A percentile compares a stretch with the other conserved stretches of the same genome.
phyloP scores from a whole-genome alignment of 2,329 filamentous ascomycete species.

The Blastomyces percursus region DNA sequence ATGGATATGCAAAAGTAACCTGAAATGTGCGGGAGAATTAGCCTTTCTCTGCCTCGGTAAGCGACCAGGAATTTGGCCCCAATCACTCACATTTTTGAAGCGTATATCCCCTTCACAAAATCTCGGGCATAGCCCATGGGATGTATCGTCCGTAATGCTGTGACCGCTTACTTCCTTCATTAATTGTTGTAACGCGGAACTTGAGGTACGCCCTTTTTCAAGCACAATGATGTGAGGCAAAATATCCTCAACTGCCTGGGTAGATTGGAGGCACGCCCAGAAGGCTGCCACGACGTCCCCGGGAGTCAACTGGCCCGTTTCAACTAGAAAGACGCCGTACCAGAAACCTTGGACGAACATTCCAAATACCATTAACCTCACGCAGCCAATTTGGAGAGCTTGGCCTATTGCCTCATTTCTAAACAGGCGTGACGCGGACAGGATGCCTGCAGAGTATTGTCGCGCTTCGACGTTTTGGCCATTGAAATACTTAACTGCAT shows the following conservation, averaged over 20 bases:
- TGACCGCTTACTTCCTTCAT: conserved; percentile 21
- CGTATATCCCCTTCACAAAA: conserved; percentile 57
- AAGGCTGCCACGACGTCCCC: conserved; percentile 73
- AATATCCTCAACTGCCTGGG: conserved; percentile 62
- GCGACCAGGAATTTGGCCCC: conserved; percentile 21
- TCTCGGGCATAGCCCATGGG: conserved; percentile 22
- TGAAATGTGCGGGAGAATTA: conserved; percentile 26
- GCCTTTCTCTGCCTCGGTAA: neutral
- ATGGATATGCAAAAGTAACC: conserved; percentile 76
- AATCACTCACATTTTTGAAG: conserved; percentile 47
- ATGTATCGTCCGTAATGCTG: conserved; percentile 19
- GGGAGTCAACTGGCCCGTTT: conserved; percentile 45
- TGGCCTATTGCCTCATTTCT: conserved; percentile 56
- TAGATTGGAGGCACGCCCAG: conserved; percentile 65
- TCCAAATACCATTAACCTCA: conserved; percentile 61
- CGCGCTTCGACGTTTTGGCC: conserved; percentile 58
- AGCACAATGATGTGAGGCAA: conserved; percentile 67
- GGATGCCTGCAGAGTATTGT: conserved; percentile 51
- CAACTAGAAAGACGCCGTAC: conserved; percentile 65
- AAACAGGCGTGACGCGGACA: conserved; percentile 52
- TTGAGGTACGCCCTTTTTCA: conserved; percentile 68
- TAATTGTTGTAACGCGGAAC: conserved; percentile 47
- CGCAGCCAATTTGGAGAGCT: conserved; percentile 59
- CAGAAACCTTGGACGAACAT: conserved; percentile 88
- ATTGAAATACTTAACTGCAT: conserved; percentile 78